Evolutionary conservation across 2,329 filamentous ascomycete genomes (phyloP).

Genomic region (Colletotrichum lupini): DNA sequence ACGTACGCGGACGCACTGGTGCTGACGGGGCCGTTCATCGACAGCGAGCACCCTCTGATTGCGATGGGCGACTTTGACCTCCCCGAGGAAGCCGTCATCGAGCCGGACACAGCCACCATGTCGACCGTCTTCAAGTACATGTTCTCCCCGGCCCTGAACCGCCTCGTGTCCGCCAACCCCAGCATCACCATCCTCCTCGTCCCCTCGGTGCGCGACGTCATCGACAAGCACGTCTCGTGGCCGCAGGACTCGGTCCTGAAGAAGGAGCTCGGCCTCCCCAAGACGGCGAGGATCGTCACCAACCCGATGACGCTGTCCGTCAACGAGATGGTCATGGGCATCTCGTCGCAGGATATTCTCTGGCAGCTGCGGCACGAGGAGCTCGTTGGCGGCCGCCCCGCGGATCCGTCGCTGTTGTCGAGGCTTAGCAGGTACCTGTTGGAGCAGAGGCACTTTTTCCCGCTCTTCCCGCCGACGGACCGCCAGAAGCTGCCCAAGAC

Average conservation of each 20-base stretch:
- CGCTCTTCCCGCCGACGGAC: constrained; percentile 84
- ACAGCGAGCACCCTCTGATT: constrained; percentile 89
- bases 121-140: constrained; percentile 84
- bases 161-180: constrained; percentile 77
- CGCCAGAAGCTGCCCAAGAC: constrained; percentile 74
- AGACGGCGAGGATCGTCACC: constrained; percentile 80
- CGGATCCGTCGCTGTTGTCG: constrained; percentile 71
- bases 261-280: constrained; percentile 82
- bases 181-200: constrained; percentile 82
- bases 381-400: constrained; percentile 66
- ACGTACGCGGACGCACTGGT: constrained; percentile 82
- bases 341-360: constrained; percentile 86
- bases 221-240: constrained; percentile 88
- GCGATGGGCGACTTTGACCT: constrained; percentile 84
- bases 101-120: constrained; percentile 84
- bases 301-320: constrained; percentile 91
- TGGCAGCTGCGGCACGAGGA: constrained; percentile 85
- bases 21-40: constrained; percentile 88
- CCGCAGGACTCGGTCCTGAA: constrained; percentile 72
- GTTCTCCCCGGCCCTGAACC: constrained; percentile 78
- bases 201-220: constrained; percentile 84
- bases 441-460: constrained; percentile 91
- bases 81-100: constrained; percentile 71
- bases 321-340: constrained; percentile 86
- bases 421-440: constrained; percentile 82